Base-by-base conservation (phyloP, 2,329 filamentous ascomycete species). In the Elsinoe fawcettii region DNA sequence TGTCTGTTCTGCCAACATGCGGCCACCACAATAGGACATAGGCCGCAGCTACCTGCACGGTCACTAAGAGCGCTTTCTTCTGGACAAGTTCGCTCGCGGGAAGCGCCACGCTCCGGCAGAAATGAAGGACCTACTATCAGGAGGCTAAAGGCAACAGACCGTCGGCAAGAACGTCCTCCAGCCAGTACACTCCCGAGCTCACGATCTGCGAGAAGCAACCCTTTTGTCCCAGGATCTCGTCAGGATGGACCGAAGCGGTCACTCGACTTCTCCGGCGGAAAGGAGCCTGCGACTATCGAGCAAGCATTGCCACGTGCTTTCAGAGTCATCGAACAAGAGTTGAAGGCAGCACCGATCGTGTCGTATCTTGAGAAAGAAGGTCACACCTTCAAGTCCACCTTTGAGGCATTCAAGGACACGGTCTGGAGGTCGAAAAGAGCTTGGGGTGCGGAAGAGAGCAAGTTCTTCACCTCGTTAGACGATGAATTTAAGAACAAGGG, bases 301-400 rank as follows among this genome's bases (percentile, higher is more conserved):
- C 32, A 39, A 22, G 62, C 59, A 9, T 57, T 70, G 25, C 54
- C 56, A 51, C 61, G 63, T n/a, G 60, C 60, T 8, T 49, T 69
- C 47, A 43, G 51, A 5, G 59, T 57, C 6, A 55, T 67, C 34
- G 64, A 64, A 47, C 59, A 61, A 16, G 66, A 70, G 36, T 51
- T 71, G 49, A 62, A 66, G 57, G 56, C 66, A 25, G 66, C 66
- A 18, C 69, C 69, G 12, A 56, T 70, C 18, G 56, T 69, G 22
- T 61, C 67, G 18, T 63, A 67, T 39, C 53, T 70, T 39, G 60
- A 62, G 11, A 61, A 62, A 44, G 64, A 69, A 47, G 56, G 57
- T 22, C 57, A 59, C 25, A 56, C 56, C 9, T 68, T 69, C 53
- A 56, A 57, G 2, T 63, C 60, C 20, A 27, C 66, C 1, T 70